Conservation (phyloP, 1,284 basidiomycete species). For the Leccinum variabile region DNA sequence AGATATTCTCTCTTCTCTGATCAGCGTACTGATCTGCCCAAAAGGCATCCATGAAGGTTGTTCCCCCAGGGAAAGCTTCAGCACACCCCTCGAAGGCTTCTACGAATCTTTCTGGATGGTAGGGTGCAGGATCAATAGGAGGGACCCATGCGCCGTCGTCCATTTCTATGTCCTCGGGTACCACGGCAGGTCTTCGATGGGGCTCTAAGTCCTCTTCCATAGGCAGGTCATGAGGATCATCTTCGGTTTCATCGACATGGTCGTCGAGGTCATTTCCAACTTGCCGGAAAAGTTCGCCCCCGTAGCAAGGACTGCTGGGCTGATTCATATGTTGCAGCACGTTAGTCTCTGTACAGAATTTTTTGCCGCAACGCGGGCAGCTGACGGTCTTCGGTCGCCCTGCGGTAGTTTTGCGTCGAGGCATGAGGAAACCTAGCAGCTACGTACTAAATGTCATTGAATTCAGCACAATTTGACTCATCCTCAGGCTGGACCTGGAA, state of each 20-base stretch:
- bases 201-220: too few relatives aligned
- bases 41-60: background rate
- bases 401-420: background rate
- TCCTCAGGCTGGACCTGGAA: too few relatives aligned
- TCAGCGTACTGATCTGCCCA: background rate
- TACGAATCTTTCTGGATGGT: background rate
- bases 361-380: background rate
- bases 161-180: too few relatives aligned
- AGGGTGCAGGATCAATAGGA: too few relatives aligned
- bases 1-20: background rate
- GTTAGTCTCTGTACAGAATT: background rate
- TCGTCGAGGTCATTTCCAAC: too few relatives aligned
- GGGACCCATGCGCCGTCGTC: too few relatives aligned
- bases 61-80: background rate
- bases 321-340: background rate
- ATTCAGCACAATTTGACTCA: too few relatives aligned
- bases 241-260: too few relatives aligned
- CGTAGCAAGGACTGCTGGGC: background rate
- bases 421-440: background rate
- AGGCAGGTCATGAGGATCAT: too few relatives aligned
- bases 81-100: background rate
- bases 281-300: too few relatives aligned
- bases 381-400: background rate
- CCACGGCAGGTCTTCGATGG: too few relatives aligned
- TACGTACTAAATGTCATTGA: background rate